A percentile compares a stretch with the other conserved stretches of the same genome.
These are phyloP conservation scores for Nothopassalora personata DNA, from an alignment of 2,329 filamentous ascomycete species.

Conservation along the genomic window DNA sequence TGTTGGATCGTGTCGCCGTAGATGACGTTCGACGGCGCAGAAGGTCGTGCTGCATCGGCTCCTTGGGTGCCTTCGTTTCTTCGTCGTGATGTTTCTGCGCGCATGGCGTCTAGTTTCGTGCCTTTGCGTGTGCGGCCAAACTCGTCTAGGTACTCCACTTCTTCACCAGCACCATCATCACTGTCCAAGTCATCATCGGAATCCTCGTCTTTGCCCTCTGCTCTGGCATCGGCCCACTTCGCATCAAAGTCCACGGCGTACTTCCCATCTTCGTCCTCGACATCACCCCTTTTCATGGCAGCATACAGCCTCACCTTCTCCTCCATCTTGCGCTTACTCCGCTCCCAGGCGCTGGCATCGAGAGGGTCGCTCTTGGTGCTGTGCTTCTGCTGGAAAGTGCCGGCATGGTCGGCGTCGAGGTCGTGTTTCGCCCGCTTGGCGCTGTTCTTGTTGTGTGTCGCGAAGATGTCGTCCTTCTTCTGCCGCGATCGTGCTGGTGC, in stretches of 20 bases:
- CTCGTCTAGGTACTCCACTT: slow-evolving; percentile 87
- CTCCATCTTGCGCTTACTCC: slow-evolving; percentile 76
- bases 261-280: slow-evolving; percentile 58
- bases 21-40: slow-evolving; percentile 66
- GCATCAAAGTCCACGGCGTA: slow-evolving; percentile 85
- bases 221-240: slow-evolving; percentile 72
- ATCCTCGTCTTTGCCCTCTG: slow-evolving; percentile 42
- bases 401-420: slow-evolving; percentile 49
- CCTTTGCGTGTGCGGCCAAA: slow-evolving; percentile 77
- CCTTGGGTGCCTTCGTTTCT: slow-evolving; percentile 32
- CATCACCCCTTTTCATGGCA: slow-evolving; percentile 82
- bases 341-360: slow-evolving; percentile 54
- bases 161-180: slow-evolving; percentile 45
- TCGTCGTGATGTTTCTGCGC: slow-evolving; percentile 38
- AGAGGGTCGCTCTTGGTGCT: slow-evolving; percentile 57
- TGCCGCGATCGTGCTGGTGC: slow-evolving; percentile 49
- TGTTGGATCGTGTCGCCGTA: slow-evolving; percentile 80
- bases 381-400: slow-evolving; percentile 58
- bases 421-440: slow-evolving; percentile 60
- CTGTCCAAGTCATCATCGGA: slow-evolving; percentile 35
- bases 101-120: slow-evolving; percentile 64
- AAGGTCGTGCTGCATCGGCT: slow-evolving; percentile 59
- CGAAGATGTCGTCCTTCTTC: slow-evolving; percentile 66
- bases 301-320: slow-evolving; percentile 85
- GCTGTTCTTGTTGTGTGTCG: slow-evolving; percentile 57